These are phyloP conservation scores for Quercus gilva DNA, from an alignment of 306 rosid species.

Conservation along the genomic window DNA sequence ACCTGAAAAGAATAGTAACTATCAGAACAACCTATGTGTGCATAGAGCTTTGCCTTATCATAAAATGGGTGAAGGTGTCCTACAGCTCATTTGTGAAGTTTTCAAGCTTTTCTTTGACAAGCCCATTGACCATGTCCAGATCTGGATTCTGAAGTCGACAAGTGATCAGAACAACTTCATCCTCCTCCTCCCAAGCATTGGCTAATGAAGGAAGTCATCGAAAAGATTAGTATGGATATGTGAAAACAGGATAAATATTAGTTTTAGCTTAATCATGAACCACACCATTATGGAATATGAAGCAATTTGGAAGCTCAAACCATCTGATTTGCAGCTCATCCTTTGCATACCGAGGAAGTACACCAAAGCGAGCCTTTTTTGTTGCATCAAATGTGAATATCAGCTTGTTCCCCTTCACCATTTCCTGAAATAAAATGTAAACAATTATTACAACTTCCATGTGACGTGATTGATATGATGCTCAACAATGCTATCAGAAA, in stretches of 20 bases:
- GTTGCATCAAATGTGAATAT: constrained; percentile 78
- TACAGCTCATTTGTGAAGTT: constrained; percentile 83
- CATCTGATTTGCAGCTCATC: constrained; percentile 78
- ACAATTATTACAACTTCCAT: constrained; percentile 14
- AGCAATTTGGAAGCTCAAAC: constrained; percentile 98
- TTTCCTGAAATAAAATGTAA: constrained; percentile 63
- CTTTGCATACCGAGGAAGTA: constrained; percentile 92
- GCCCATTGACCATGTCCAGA: constrained; percentile 65
- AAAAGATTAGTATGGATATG: constrained; percentile 23
- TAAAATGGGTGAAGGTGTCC: constrained; percentile 16
- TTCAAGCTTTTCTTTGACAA: constrained; percentile 70
- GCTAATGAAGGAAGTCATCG: constrained; percentile 36
- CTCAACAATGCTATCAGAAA: background rate
- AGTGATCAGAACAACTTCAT: constrained; percentile 85
- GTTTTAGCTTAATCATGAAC: background rate
- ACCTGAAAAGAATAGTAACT: constrained; percentile 47
- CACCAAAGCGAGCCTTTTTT: constrained; percentile 88
- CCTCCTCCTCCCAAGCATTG: constrained; percentile 99
- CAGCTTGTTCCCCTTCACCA: constrained; percentile 86
- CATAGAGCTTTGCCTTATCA: constrained; percentile 9
- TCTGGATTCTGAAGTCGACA: constrained; percentile 79
- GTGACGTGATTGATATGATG: constrained; percentile 1
- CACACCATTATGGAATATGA: constrained; percentile 92
- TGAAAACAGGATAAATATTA: background rate
- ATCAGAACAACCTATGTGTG: constrained; percentile 13